These are phyloP conservation scores for Tricholoma sp. DNA, from an alignment of 768 basidiomycete genomes.

Conservation along the genomic window DNA sequence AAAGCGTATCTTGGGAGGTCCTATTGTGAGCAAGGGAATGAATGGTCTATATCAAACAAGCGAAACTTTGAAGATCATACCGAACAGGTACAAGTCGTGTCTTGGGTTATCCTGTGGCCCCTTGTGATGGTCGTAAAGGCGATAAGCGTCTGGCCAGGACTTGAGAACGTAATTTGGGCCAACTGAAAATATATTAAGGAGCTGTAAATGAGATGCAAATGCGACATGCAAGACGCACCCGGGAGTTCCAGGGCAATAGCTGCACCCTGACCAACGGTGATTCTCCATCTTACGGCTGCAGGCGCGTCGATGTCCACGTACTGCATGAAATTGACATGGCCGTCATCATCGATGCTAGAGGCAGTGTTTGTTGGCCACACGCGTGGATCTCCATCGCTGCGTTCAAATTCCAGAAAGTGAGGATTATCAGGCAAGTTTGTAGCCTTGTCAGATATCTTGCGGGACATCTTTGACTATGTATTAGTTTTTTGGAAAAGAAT, in stretches of 20 bases:
- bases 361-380: conserved; percentile 57
- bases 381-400: conserved; percentile 51
- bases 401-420: conserved; percentile 50
- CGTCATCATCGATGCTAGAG: conserved; percentile 48
- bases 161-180: conserved; percentile 56
- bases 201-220: background rate
- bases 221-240: conserved; percentile 33
- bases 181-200: conserved; percentile 24
- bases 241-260: conserved; percentile 41
- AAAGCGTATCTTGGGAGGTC: conserved; percentile 48
- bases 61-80: conserved; percentile 32
- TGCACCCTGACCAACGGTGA: conserved; percentile 35
- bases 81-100: conserved; percentile 75
- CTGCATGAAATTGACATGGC: conserved; percentile 70
- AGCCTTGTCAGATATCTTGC: conserved; percentile 22
- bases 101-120: conserved; percentile 49
- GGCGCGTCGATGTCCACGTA: conserved; percentile 45
- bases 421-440: conserved; percentile 45
- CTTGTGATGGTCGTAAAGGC: conserved; percentile 72
- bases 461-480: conserved; percentile 18
- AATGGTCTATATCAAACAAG: background rate
- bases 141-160: conserved; percentile 63
- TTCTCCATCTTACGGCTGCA: conserved; percentile 55
- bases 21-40: conserved; percentile 25
- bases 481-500: background rate